Evolutionary conservation across 805 yeast genomes (phyloP), one percentile per base, ranked within the genome.

Genomic region (Pichia occidentalis): DNA sequence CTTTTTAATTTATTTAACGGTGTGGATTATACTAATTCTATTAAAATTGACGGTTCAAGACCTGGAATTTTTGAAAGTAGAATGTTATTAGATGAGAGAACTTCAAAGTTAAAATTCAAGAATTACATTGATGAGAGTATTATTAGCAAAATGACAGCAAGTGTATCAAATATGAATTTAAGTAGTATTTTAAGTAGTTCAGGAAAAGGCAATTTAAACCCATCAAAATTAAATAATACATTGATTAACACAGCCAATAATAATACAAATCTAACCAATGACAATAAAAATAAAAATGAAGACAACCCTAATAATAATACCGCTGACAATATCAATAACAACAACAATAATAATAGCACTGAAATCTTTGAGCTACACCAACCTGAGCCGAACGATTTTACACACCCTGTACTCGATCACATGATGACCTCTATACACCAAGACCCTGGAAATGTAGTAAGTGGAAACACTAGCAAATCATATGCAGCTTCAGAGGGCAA

Each of bases 31-130:
- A 61, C 62, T 18, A 73, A 73, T 45, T 50, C 51, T 7, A 50
- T 75, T 42, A 71, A 70, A 46, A 70, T 75, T 26, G 81, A 75
- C 51, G 80, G 77, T 30, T 73, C 80, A 4, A 54, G 70, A 37
- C 81, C 82, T 1, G 80, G 81, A 1, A 72, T 75, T 39, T 73
- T 75, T 56, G 82, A 75, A 55, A 65, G 73, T 16, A 70, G 80
- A 23, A 51, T 75, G 48, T 54, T 75, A 21, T 58, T 75, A 36
- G 80, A 73, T 45, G 59, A 68, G 2, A 75, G 70, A 44, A 60
- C 63, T 18, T 71, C 78, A 1, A 59, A 62, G 36, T 55, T 64
- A 47, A 60, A 59, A 29, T 60, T 71, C 37, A 67, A 67, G 40
- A 65, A 63, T 38, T 71, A 59, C 39, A 43, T 63, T 37, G 64